A percentile compares a stretch with the other conserved stretches of the same genome.
These are phyloP conservation scores for Penicillium goetzii DNA, from an alignment of 495 filamentous ascomycete species.

Conservation along the genomic window DNA sequence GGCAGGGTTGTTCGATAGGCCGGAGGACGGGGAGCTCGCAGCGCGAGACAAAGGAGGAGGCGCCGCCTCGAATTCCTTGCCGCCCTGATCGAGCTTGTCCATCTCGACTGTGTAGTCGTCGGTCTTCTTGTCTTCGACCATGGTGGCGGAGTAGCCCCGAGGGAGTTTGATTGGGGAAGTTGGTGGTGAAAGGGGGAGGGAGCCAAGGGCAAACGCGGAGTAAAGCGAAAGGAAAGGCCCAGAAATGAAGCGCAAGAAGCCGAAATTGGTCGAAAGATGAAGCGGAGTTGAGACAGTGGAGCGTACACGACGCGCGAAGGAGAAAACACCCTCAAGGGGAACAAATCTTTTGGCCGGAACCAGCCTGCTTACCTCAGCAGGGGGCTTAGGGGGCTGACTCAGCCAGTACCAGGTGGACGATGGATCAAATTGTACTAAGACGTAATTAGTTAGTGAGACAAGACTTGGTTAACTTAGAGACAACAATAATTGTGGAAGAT, in stretches of 20 bases:
- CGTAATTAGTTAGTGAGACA: constrained; percentile 1
- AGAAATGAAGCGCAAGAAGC: constrained; percentile 11
- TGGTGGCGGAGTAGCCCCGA: constrained; percentile 35
- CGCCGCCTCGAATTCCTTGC: constrained; percentile 54
- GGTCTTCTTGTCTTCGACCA: constrained; percentile 83
- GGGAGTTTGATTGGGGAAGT: neutral
- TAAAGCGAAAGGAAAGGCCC: neutral
- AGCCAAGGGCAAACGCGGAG: constrained; percentile 3
- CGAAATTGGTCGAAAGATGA: neutral
- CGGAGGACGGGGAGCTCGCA: constrained; percentile 32
- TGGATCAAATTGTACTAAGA: neutral
- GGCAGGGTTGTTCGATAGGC: constrained; percentile 69
- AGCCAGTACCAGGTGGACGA: neutral
- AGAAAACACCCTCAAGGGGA: constrained; percentile 16
- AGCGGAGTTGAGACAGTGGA: constrained; percentile 17
- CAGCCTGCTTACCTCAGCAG: constrained; percentile 25
- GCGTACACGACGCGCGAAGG: constrained; percentile 24
- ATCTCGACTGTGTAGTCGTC: constrained; percentile 79
- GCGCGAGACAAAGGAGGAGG: constrained; percentile 46
- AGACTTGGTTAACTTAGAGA: neutral
- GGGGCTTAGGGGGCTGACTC: constrained; percentile 21
- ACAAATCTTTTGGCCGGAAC: constrained; percentile 32
- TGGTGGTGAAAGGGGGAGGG: constrained; percentile 7
- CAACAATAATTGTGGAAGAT: neutral
- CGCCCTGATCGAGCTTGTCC: constrained; percentile 65